Conservation (phyloP, 2,329 filamentous ascomycete species). For the Trichophyton schoenleinii region DNA sequence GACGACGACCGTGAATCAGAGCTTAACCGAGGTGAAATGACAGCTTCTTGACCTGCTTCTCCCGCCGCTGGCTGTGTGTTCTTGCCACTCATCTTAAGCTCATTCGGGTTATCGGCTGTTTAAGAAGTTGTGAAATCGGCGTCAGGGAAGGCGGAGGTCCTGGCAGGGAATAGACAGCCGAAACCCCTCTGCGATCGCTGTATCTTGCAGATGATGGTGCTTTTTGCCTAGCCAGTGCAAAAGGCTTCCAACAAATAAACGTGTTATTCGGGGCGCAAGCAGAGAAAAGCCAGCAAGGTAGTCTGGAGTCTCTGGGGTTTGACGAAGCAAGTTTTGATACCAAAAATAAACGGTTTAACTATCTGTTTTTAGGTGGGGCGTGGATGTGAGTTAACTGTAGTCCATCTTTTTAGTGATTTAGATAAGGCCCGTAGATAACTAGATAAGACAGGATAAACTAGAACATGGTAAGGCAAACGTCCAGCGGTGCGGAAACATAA, state of each 20-base stretch:
- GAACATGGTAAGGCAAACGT: background rate
- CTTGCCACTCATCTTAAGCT: conserved; percentile 24
- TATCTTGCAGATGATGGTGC: background rate
- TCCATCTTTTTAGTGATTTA: background rate
- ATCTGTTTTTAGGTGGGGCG: background rate
- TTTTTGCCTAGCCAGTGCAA: background rate
- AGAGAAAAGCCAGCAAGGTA: background rate
- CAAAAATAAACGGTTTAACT: background rate
- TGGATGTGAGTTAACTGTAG: background rate
- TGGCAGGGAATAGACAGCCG: background rate
- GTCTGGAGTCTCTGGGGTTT: background rate
- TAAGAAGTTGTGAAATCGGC: background rate
- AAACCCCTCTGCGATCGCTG: background rate
- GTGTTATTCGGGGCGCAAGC: background rate
- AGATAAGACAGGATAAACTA: too few relatives aligned
- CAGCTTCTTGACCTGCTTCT: conserved; percentile 18
- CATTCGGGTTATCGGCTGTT: background rate
- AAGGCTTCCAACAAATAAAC: background rate
- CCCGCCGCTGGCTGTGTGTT: conserved; percentile 11
- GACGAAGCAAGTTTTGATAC: background rate
- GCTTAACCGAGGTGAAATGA: conserved; percentile 21
- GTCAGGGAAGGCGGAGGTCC: background rate
- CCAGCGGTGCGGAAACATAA: background rate
- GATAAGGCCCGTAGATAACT: background rate
- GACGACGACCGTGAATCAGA: conserved; percentile 22